Percentiles rank a stretch among this genome's conserved stretches.
Evolutionary conservation across 2,329 filamentous ascomycete genomes (phyloP).

Genomic region (Fusarium hainanense): DNA sequence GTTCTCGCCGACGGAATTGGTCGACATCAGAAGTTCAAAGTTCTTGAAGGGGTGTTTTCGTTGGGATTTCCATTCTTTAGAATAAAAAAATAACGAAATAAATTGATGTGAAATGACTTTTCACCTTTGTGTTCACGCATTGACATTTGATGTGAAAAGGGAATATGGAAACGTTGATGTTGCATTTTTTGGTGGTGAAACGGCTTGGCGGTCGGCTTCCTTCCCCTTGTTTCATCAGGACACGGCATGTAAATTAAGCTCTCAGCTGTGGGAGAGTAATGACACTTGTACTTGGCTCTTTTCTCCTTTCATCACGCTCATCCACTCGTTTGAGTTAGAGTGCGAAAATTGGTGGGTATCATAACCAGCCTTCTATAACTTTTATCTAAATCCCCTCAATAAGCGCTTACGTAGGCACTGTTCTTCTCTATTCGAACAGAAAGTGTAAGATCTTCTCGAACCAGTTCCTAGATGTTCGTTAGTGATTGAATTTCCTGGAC

Average conservation of each 20-base stretch:
- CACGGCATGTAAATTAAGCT: not conserved
- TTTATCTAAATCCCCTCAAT: not conserved
- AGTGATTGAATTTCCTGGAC: accelerated
- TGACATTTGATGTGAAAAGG: not conserved
- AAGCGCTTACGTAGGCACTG: too few species aligned
- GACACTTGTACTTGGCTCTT: not conserved
- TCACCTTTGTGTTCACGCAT: not conserved
- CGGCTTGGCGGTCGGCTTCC: not conserved
- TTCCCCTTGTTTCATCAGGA: not conserved
- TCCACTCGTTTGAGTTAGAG: not conserved
- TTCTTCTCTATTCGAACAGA: not conserved
- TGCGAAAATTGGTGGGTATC: not conserved
- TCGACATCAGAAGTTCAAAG: not conserved
- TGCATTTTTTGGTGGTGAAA: not conserved
- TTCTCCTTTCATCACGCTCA: not conserved
- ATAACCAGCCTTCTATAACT: not conserved
- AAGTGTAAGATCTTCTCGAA: conserved; percentile 16
- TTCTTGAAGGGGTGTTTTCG: not conserved
- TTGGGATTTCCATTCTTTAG: conserved; percentile 5
- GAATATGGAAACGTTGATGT: not conserved
- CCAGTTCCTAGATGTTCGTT: not conserved
- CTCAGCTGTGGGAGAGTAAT: not conserved
- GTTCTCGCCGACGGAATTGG: not conserved
- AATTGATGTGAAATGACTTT: not conserved
- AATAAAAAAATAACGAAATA: conserved; percentile 13